These are phyloP conservation scores for Talaromyces wortmannii DNA, from an alignment of 495 filamentous ascomycete genomes.

Conservation along the genomic window DNA sequence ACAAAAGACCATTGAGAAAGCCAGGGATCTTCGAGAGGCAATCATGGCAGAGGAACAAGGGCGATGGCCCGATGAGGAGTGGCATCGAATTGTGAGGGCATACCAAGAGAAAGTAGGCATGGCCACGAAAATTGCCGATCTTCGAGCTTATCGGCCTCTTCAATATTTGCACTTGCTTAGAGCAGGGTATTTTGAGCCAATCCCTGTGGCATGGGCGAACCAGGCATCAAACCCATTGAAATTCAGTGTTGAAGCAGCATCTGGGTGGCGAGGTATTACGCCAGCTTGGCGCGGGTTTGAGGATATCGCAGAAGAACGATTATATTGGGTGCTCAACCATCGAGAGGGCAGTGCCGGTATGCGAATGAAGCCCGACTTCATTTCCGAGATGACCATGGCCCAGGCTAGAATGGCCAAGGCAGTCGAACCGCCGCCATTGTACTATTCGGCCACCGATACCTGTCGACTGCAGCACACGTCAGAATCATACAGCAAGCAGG, in stretches of 20 bases:
- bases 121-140: constrained; percentile 25
- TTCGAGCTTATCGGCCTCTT: constrained; percentile 25
- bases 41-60: constrained; percentile 36
- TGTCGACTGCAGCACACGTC: constrained; percentile 31
- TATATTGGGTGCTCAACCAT: constrained; percentile 44
- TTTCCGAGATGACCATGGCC: constrained; percentile 34
- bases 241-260: constrained; percentile 33
- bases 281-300: constrained; percentile 40
- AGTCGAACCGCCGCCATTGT: constrained; percentile 28
- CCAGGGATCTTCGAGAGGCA: constrained; percentile 14
- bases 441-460: constrained; percentile 30
- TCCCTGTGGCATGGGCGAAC: constrained; percentile 35
- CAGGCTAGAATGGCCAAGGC: constrained; percentile 32
- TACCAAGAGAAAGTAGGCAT: constrained; percentile 39
- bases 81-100: constrained; percentile 23
- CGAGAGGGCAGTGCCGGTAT: constrained; percentile 17
- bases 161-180: constrained; percentile 41
- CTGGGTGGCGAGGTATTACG: constrained; percentile 41
- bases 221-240: constrained; percentile 34
- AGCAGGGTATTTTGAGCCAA: constrained; percentile 44
- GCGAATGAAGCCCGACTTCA: constrained; percentile 35
- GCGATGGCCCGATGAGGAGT: constrained; percentile 31
- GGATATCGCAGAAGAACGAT: constrained; percentile 38
- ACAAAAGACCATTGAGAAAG: constrained; percentile 19
- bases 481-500: constrained; percentile 34